phyloP scores from a whole-genome alignment of 495 filamentous ascomycete genomes.

The Chaetomidium leptoderma region DNA sequence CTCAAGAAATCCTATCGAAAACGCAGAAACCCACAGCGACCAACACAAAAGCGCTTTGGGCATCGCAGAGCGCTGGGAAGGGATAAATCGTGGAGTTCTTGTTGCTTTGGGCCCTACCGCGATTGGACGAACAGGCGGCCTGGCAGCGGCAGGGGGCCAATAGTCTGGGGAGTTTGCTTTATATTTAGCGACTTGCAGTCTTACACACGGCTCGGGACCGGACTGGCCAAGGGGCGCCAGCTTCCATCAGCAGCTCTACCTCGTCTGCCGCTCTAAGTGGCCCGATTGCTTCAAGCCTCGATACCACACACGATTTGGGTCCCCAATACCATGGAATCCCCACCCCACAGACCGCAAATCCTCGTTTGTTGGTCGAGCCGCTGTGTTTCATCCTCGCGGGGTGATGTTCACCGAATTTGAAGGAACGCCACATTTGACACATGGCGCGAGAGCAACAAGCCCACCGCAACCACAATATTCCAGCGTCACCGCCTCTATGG shows the following conservation, averaged over 20 bases:
- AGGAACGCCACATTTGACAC: neutral
- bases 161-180: neutral
- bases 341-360: neutral
- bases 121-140: too few relatives aligned
- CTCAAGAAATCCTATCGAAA: too few relatives aligned
- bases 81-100: too few relatives aligned
- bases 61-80: too few relatives aligned
- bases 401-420: neutral
- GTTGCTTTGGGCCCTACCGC: too few relatives aligned
- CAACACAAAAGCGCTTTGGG: too few relatives aligned
- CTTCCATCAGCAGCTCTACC: neutral
- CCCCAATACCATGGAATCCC: neutral
- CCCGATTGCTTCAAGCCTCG: neutral
- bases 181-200: constrained; percentile 16
- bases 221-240: neutral
- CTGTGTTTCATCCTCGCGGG: neutral
- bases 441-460: neutral
- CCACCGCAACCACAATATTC: neutral
- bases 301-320: neutral
- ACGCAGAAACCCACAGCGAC: too few relatives aligned
- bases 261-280: neutral
- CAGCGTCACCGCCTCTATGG: too few relatives aligned
- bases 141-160: neutral
- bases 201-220: constrained; percentile 12
- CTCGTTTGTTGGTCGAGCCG: neutral